Evolutionary conservation across 176 grass and related monocot genomes (phyloP).

Genomic region (Oropetium thomaeum): DNA sequence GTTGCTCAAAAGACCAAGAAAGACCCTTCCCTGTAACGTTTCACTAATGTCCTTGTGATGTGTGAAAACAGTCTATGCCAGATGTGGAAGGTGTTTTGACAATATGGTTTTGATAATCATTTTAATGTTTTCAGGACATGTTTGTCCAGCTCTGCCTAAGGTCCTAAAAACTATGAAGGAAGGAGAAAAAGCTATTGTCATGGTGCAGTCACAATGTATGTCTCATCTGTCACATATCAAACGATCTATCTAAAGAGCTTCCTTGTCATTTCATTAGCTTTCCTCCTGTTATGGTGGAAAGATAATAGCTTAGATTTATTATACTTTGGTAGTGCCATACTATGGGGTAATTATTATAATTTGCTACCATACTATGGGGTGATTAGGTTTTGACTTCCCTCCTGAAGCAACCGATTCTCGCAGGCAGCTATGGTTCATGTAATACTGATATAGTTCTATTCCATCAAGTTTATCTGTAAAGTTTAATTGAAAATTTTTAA

Average conservation of each 20-base stretch:
- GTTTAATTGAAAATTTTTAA: not conserved
- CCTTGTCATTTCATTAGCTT: not conserved
- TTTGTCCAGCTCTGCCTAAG: conserved; percentile 31
- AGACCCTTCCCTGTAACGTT: not conserved
- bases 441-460: not conserved
- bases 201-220: conserved; percentile 44
- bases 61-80: not conserved
- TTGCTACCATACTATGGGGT: not conserved
- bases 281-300: not conserved
- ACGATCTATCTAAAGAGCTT: not conserved
- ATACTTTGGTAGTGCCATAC: not conserved
- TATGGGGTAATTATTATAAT: not conserved
- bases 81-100: not conserved
- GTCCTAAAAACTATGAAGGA: conserved; percentile 39
- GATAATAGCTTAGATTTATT: not conserved
- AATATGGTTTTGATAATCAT: not conserved
- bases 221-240: not conserved
- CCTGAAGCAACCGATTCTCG: not conserved
- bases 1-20: not conserved
- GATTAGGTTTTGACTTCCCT: not conserved
- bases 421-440: not conserved
- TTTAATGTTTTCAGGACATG: conserved; percentile 18
- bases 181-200: conserved; percentile 36
- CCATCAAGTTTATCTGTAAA: too few relatives aligned
- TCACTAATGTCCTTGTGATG: not conserved